Conservation (phyloP, 352 stramenopile species). For the Phytophthora sansomeana region DNA sequence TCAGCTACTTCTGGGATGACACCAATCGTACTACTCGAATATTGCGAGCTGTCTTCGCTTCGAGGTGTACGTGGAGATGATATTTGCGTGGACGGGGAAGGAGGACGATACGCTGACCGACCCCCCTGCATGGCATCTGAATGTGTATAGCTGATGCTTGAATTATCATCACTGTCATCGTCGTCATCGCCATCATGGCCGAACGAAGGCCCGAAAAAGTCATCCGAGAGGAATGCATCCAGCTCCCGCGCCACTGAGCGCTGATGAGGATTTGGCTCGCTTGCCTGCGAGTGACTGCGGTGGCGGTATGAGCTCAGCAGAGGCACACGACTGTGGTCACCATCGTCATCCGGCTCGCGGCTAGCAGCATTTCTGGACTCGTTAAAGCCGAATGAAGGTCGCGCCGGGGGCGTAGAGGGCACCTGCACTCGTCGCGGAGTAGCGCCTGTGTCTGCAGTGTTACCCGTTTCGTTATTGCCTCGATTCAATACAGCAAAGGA, state of each 20-base stretch:
- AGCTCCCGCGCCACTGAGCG: conserved; percentile 46
- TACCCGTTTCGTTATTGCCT: conserved; percentile 22
- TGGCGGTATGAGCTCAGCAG: conserved; percentile 61
- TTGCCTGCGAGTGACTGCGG: conserved; percentile 30
- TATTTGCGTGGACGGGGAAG: conserved; percentile 32
- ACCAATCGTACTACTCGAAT: conserved; percentile 33
- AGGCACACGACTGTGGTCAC: conserved; percentile 66
- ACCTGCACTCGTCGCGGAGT: conserved; percentile 17
- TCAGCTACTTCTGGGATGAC: conserved; percentile 77
- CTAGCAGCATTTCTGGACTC: conserved; percentile 14
- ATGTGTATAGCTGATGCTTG: conserved; percentile 27
- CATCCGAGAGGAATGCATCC: conserved; percentile 61
- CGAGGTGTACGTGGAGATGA: conserved; percentile 31
- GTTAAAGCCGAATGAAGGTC: conserved; percentile 37
- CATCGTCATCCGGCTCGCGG: conserved; percentile 34
- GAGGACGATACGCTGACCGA: conserved; percentile 29
- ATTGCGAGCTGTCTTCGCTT: conserved; percentile 17
- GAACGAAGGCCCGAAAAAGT: conserved; percentile 80
- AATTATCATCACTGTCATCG: conserved; percentile 39
- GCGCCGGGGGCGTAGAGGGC: conserved; percentile 35
- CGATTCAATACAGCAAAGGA: conserved; percentile 62
- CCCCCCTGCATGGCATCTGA: conserved; percentile 19
- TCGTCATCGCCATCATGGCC: conserved; percentile 28
- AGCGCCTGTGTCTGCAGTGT: conserved; percentile 4
- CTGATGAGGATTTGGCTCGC: conserved; percentile 29